phyloP scores from a whole-genome alignment of 225 moss, liverwort and hornwort genomes.

The Neckera pumila region DNA sequence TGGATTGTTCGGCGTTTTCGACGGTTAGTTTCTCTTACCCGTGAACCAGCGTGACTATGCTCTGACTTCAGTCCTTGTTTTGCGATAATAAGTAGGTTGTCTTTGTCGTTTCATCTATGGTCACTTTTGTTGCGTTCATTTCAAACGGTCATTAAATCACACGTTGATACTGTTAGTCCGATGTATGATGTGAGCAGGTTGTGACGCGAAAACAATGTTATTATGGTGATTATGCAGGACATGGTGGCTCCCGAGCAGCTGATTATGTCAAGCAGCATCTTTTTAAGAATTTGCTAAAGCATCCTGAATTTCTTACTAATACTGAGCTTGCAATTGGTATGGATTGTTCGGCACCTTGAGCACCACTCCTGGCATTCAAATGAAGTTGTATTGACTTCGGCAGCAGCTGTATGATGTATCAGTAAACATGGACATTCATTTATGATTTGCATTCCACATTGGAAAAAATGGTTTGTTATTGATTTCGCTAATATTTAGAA shows the following conservation, averaged over 20 bases:
- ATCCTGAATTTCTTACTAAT: slow-evolving; percentile 67
- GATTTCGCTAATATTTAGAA: not conserved
- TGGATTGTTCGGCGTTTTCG: slow-evolving; percentile 93
- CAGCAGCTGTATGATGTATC: not conserved
- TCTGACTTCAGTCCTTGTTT: not conserved
- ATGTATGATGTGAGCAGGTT: not conserved
- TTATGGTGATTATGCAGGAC: slow-evolving; percentile 41
- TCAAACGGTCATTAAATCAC: not conserved
- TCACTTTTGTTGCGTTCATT: not conserved
- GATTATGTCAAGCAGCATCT: slow-evolving; percentile 80
- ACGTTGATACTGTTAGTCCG: not conserved
- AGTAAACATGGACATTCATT: not conserved
- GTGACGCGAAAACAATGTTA: not conserved
- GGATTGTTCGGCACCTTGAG: not conserved
- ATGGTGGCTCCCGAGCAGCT: slow-evolving; percentile 89
- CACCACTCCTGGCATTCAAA: not conserved
- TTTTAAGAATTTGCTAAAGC: slow-evolving; percentile 80
- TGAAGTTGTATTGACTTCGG: not conserved
- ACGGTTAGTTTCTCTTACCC: slow-evolving; percentile 42
- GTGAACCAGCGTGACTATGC: not conserved
- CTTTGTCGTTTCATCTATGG: not conserved
- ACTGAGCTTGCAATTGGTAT: slow-evolving; percentile 75
- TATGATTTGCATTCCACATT: not conserved
- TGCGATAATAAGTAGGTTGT: not conserved
- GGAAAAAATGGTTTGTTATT: not conserved